Evolutionary conservation across 139 green algal genomes (phyloP).

Genomic region (Volvox africanus): DNA sequence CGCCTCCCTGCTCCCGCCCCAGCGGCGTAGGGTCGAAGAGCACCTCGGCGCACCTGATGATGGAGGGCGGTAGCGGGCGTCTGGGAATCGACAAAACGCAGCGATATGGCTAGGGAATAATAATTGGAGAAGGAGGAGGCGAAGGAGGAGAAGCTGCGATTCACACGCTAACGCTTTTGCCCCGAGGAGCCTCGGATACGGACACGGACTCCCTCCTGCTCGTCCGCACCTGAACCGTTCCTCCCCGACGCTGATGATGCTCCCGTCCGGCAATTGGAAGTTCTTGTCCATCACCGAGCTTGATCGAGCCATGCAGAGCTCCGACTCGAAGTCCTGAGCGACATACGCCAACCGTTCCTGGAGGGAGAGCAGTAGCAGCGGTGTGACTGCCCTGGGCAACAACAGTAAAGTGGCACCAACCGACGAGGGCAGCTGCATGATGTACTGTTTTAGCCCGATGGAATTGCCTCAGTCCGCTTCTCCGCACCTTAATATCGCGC

Average conservation of each 20-base stretch:
- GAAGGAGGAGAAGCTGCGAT: too few relatives aligned
- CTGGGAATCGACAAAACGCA: too few relatives aligned
- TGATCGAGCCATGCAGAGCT: conserved; percentile 81
- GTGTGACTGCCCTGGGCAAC: background rate
- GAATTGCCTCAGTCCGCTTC: too few relatives aligned
- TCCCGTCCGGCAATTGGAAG: conserved; percentile 54
- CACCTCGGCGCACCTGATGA: conserved; percentile 86
- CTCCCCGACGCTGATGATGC: conserved; percentile 49
- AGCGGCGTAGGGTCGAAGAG: conserved; percentile 87
- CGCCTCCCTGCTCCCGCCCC: conserved; percentile 56
- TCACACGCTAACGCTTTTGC: too few relatives aligned
- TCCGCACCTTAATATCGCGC: conserved; percentile 80
- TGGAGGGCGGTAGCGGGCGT: too few relatives aligned
- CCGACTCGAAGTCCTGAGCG: conserved; percentile 92
- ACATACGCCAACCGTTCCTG: conserved; percentile 98
- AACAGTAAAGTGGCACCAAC: background rate
- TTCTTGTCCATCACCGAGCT: conserved; percentile 92
- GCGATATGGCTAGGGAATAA: too few relatives aligned
- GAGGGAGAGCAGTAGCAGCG: background rate
- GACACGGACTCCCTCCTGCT: too few relatives aligned
- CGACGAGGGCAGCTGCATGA: background rate
- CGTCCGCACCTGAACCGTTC: conserved; percentile 52
- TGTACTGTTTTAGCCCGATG: background rate
- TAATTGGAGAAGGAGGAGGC: too few relatives aligned
- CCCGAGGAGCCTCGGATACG: too few relatives aligned